These are phyloP conservation scores for Elsinoe perseae DNA, from an alignment of 2,329 filamentous ascomycete genomes.

Conservation along the genomic window DNA sequence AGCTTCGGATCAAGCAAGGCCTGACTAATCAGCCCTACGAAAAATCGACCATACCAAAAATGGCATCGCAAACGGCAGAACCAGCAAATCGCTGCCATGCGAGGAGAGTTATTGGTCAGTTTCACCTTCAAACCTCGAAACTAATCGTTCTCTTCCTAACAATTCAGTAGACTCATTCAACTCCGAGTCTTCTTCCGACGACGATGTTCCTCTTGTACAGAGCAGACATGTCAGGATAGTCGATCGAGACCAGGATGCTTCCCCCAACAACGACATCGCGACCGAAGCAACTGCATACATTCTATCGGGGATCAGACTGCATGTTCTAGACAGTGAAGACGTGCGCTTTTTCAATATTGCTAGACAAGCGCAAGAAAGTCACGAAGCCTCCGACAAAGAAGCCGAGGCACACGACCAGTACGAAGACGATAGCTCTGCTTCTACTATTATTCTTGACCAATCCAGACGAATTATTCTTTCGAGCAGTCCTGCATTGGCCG, in stretches of 20 bases:
- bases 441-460: neutral
- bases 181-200: conserved; percentile 1
- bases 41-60: neutral
- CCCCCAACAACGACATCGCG: neutral
- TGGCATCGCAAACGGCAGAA: neutral
- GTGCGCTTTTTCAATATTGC: conserved; percentile 8
- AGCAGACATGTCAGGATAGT: neutral
- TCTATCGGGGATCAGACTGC: neutral
- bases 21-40: conserved; percentile 11
- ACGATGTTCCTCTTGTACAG: neutral
- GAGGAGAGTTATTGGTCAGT: conserved; percentile 2
- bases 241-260: neutral
- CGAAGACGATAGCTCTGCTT: conserved; percentile 6
- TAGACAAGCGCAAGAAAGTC: neutral
- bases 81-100: neutral
- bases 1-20: neutral
- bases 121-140: neutral
- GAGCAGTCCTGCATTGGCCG: neutral
- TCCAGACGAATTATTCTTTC: neutral
- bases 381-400: neutral
- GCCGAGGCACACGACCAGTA: conserved; percentile 1
- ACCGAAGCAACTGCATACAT: neutral
- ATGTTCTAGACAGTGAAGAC: conserved; percentile 13
- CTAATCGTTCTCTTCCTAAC: neutral
- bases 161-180: neutral